Evolutionary conservation across 257 asterid species (phyloP), one percentile per base, ranked within the genome.

Genomic region (Marsdenia floribunda): DNA sequence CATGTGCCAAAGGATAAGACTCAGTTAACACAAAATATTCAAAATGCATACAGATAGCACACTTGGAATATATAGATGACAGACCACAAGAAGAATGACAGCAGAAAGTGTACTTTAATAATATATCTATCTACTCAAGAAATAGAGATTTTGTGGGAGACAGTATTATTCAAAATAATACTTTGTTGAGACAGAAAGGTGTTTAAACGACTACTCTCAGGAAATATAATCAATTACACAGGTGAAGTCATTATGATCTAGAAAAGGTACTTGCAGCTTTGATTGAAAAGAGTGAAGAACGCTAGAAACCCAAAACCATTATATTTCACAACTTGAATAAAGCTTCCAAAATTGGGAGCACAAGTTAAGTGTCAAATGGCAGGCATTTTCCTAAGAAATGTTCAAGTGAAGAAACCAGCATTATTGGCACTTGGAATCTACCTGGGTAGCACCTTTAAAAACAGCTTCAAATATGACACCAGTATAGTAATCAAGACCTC

Each of bases 401-500:
- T 57, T 38, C 19, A 42, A 55, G 54, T 63, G 57, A 59, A 24
- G 8, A 71, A 70, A 66, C 66, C 7, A 11, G 49, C 71, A 35
- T 33, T 38, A 18, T 44, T 64, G 63, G 63, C 42, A 46, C 5
- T 21, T 12, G 18, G 46, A 55, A 68, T 21, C 47, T 83, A 93
- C 99, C 96, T 92, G 97, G 12, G 96, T 80, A 46, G 88, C 84
- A 73, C 99, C 99, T 83, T 87, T 95, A 72, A 90, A 90, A 78
- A 86, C 96, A 75, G 96, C 92, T 87, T 95, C 99, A 61, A 88
- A 95, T 84, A 95, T 88, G 75, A 95, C 96, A 75, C 99, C 99
- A 53, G 99, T 95, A 77, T 95, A 95, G 86, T 95, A 95, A 85
- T 95, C 99, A 80, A 95, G 87, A 55, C 99, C 99, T 83, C 99